A percentile compares a stretch with the other conserved stretches of the same genome.
These are phyloP conservation scores for Macrophomina tecta DNA, from an alignment of 2,329 filamentous ascomycete species.

Conservation along the genomic window DNA sequence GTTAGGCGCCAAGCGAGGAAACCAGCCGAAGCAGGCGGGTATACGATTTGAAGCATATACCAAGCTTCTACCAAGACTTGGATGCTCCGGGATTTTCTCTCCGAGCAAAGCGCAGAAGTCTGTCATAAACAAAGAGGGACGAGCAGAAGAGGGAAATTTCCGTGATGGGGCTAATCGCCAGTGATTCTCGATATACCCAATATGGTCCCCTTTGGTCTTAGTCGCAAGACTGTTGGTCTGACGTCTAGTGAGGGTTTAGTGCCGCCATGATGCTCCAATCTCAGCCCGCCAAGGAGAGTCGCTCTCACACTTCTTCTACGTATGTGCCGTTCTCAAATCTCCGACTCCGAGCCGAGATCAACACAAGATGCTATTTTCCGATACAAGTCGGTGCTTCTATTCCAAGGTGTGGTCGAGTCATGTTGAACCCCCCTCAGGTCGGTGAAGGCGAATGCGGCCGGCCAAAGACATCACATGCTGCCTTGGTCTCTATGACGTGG, in stretches of 20 bases:
- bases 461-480: neutral
- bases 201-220: neutral
- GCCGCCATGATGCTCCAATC: neutral
- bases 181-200: no score
- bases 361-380: no score
- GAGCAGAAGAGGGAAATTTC: neutral
- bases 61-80: constrained; percentile 1
- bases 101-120: neutral
- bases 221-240: neutral
- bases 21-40: neutral
- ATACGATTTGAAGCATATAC: neutral
- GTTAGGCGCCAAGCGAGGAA: neutral
- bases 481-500: no score
- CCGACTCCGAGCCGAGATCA: neutral
- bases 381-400: no score
- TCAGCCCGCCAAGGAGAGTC: no score
- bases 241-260: constrained; percentile 2
- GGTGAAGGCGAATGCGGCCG: neutral
- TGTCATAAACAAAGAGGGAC: no score
- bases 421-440: neutral
- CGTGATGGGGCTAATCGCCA: neutral
- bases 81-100: neutral
- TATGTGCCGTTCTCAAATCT: neutral
- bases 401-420: no score
- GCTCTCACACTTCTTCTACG: no score